Evolutionary conservation across 108 stramenopile species (phyloP).

Genomic region (Tribonema minus): DNA sequence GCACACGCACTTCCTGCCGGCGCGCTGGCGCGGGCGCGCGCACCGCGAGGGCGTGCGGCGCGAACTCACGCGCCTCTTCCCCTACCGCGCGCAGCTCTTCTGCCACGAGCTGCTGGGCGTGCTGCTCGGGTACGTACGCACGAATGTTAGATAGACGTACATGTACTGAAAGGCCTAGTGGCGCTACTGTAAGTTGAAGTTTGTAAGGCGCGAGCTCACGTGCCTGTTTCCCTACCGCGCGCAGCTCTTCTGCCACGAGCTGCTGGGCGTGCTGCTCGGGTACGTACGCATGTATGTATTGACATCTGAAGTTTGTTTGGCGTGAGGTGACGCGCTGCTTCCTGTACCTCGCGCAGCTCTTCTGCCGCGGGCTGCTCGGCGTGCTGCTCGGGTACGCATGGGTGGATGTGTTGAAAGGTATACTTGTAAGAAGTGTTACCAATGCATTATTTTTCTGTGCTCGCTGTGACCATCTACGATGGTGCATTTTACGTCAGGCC

Average conservation of each 20-base stretch:
- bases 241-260: constrained; percentile 59
- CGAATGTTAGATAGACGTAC: no score
- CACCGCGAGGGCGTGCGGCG: constrained; percentile 63
- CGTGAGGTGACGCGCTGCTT: no score
- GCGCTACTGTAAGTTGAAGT: no score
- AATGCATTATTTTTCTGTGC: no score
- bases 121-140: constrained; percentile 53
- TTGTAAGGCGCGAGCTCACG: no score
- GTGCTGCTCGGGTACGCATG: constrained; percentile 60
- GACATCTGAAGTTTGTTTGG: no score
- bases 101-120: constrained; percentile 68
- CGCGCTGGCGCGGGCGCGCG: constrained; percentile 71
- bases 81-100: constrained; percentile 70
- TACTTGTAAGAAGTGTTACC: no score
- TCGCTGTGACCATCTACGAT: no score
- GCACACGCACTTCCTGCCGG: constrained; percentile 84
- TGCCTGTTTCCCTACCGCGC: constrained; percentile 84
- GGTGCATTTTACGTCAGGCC: constrained; percentile 58
- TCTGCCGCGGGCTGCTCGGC: constrained; percentile 64
- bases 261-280: constrained; percentile 68
- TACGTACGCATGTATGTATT: no score
- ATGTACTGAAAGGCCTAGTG: no score
- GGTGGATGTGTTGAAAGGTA: no score
- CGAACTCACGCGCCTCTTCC: constrained; percentile 68
- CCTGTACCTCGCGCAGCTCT: constrained; percentile 71